These are phyloP conservation scores for Debaryomyces sp. DNA, from an alignment of 1,139 yeast genomes.

Conservation along the genomic window DNA sequence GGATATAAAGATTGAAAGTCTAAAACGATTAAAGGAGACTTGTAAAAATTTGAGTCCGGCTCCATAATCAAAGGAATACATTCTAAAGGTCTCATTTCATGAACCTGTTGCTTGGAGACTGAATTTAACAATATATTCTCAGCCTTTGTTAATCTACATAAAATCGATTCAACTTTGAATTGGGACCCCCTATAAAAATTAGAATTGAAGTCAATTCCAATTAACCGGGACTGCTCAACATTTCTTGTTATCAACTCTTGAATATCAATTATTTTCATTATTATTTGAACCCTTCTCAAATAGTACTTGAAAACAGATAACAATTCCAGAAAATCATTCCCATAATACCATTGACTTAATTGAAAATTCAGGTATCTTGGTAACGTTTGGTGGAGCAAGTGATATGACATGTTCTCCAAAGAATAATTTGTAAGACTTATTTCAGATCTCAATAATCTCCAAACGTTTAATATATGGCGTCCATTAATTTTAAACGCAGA, in stretches of 20 bases:
- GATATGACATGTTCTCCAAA: constrained; percentile 74
- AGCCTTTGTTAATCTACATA: constrained; percentile 71
- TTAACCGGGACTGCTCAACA: constrained; percentile 80
- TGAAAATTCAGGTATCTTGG: constrained; percentile 61
- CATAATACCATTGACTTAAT: constrained; percentile 54
- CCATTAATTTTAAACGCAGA: constrained; percentile 73
- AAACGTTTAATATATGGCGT: constrained; percentile 77
- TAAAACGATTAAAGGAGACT: constrained; percentile 83
- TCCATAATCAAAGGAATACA: constrained; percentile 92
- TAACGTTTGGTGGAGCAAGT: constrained; percentile 63
- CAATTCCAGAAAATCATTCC: constrained; percentile 26
- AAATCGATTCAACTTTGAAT: constrained; percentile 84
- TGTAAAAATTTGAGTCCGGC: constrained; percentile 82
- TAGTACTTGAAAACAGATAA: constrained; percentile 54
- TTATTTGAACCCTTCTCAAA: constrained; percentile 48
- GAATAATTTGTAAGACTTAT: constrained; percentile 67
- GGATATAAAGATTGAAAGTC: constrained; percentile 96
- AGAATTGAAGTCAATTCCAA: constrained; percentile 89
- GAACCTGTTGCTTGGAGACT: constrained; percentile 81
- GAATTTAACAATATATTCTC: constrained; percentile 76
- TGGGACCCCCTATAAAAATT: constrained; percentile 92
- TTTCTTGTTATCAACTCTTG: constrained; percentile 73
- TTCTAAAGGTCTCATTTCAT: constrained; percentile 82
- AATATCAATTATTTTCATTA: constrained; percentile 52
- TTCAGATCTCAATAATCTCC: constrained; percentile 75